phyloP scores from a whole-genome alignment of 352 stramenopile genomes.

The Globisporangium paroecandrum region DNA sequence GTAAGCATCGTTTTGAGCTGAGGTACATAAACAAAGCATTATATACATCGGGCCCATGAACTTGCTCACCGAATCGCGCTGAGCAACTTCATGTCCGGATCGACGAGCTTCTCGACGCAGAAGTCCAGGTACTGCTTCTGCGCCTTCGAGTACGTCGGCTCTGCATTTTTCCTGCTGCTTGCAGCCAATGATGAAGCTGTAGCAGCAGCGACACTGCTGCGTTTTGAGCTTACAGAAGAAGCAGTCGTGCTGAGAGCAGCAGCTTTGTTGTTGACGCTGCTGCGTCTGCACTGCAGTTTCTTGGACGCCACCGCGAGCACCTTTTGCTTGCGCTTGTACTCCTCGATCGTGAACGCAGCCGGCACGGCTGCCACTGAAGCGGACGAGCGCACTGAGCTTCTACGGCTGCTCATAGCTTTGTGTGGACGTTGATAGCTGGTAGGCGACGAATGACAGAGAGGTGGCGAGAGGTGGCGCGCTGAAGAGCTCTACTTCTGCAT shows the following conservation, averaged over 20 bases:
- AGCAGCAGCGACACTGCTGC: neutral
- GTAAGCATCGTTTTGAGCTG: neutral
- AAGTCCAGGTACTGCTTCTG: conserved; percentile 58
- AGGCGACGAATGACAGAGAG: neutral
- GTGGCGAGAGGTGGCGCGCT: no score
- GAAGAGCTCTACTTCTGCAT: neutral
- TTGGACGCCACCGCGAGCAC: conserved; percentile 30
- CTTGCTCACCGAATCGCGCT: conserved; percentile 24
- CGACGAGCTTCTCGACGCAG: conserved; percentile 48
- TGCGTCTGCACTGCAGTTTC: conserved; percentile 12
- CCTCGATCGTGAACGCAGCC: conserved; percentile 48
- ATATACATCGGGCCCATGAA: neutral
- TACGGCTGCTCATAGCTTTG: neutral
- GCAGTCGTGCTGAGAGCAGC: neutral
- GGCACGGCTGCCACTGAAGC: neutral
- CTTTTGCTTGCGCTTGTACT: conserved; percentile 57
- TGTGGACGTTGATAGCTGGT: neutral
- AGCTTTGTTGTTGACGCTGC: neutral
- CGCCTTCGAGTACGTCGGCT: conserved; percentile 25
- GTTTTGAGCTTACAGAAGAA: neutral
- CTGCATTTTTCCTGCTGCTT: conserved; percentile 11
- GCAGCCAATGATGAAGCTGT: neutral
- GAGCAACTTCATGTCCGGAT: conserved; percentile 49
- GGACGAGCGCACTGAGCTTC: neutral
- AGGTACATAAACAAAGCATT: neutral